Evolutionary conservation across 169 alveolate species (phyloP).

Genomic region (Eimeria brunetti): DNA sequence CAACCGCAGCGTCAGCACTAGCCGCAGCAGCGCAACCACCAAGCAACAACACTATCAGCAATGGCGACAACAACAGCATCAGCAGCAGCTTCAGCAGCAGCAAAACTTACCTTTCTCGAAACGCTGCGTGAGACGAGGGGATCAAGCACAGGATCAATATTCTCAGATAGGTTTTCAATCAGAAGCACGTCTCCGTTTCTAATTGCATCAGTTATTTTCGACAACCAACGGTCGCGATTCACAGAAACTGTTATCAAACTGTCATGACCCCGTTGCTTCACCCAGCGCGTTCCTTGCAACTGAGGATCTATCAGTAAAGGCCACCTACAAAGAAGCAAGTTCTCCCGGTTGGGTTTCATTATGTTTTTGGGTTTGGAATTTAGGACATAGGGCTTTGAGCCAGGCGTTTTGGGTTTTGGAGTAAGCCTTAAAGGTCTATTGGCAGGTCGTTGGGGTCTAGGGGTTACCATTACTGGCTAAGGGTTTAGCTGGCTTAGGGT

Average conservation of each 20-base stretch:
- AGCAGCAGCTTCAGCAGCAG: neutral
- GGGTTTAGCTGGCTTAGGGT: no score
- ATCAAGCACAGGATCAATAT: slow-evolving; percentile 97
- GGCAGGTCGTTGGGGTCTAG: no score
- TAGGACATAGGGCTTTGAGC: neutral
- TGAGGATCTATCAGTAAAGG: slow-evolving; percentile 98
- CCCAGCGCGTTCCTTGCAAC: slow-evolving; percentile 97
- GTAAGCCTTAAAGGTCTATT: no score
- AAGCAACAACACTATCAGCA: no score
- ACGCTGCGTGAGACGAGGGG: slow-evolving; percentile 96
- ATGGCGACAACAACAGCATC: neutral
- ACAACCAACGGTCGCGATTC: slow-evolving; percentile 94
- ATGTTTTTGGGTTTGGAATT: neutral
- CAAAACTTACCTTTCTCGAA: slow-evolving; percentile 91
- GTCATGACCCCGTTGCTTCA: slow-evolving; percentile 92
- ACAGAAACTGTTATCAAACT: slow-evolving; percentile 94
- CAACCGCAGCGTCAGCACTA: no score
- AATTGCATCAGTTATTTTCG: slow-evolving; percentile 91
- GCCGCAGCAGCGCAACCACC: no score
- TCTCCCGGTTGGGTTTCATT: neutral
- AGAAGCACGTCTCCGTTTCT: slow-evolving; percentile 95
- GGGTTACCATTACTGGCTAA: no score
- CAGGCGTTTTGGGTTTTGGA: no score
- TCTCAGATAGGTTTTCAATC: slow-evolving; percentile 95
- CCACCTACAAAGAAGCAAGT: slow-evolving; percentile 84